Percentiles rank a stretch among this genome's conserved stretches.
Conservation (phyloP, 768 basidiomycete species). For the Melanogaster broomeanus region DNA sequence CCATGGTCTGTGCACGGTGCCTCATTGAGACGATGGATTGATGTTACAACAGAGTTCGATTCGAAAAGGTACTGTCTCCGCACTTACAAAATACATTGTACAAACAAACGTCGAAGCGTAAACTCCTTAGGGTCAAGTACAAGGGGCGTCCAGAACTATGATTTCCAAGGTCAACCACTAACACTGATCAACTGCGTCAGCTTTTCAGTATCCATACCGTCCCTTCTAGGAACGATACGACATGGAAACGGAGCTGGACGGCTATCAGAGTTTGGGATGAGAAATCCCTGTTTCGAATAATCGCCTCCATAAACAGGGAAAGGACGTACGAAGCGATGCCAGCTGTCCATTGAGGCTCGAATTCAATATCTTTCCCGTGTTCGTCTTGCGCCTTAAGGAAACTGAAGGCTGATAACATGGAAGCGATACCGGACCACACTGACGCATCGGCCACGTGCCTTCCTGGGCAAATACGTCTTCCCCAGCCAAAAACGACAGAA, state of each 20-base stretch:
- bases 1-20: no score
- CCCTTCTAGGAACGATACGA: conserved; percentile 3
- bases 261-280: not conserved
- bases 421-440: conserved; percentile 39
- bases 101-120: no score
- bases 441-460: conserved; percentile 36
- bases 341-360: conserved; percentile 10
- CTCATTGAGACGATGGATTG: no score
- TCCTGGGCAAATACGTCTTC: conserved; percentile 38
- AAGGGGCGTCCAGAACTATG: no score
- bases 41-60: no score
- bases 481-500: conserved; percentile 4
- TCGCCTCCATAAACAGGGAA: not conserved
- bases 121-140: no score
- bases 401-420: conserved; percentile 38
- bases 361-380: conserved; percentile 22
- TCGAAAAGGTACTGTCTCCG: no score
- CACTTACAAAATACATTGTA: no score
- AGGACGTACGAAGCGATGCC: conserved; percentile 7
- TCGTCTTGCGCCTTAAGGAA: conserved; percentile 37
- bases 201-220: conserved; percentile 4
- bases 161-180: no score
- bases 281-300: not conserved
- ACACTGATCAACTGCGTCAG: not conserved
- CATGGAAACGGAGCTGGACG: conserved; percentile 7